phyloP scores from a whole-genome alignment of 805 yeast genomes.

The Schwanniomyces yamadae region DNA sequence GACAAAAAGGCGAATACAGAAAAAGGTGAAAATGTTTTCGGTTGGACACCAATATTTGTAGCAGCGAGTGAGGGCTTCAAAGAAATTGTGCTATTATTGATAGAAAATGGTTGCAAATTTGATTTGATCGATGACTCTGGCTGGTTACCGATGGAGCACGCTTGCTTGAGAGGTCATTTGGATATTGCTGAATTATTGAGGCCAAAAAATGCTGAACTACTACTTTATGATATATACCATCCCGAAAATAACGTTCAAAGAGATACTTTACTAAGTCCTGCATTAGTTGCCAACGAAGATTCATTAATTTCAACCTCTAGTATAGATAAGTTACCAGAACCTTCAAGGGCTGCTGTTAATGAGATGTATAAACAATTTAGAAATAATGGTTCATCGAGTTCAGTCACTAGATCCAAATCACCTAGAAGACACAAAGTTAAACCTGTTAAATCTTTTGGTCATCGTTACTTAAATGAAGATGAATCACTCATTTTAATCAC shows the following conservation, averaged over 20 bases:
- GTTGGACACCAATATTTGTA: conserved; percentile 91
- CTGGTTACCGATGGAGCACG: conserved; percentile 98
- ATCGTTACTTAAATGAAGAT: conserved; percentile 59
- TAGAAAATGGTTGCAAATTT: conserved; percentile 52
- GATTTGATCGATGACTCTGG: conserved; percentile 76
- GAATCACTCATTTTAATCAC: conserved; percentile 79
- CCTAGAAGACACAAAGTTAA: conserved; percentile 30
- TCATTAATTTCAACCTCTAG: conserved; percentile 25
- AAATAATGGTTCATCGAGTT: conserved; percentile 19
- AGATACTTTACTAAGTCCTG: conserved; percentile 11
- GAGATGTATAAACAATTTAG: conserved; percentile 42
- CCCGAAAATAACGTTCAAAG: conserved; percentile 32
- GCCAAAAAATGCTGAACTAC: conserved; percentile 41
- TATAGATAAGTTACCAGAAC: conserved; percentile 37
- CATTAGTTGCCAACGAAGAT: conserved; percentile 9
- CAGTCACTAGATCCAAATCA: conserved; percentile 21
- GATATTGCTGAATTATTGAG: conserved; percentile 61
- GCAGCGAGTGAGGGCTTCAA: conserved; percentile 84
- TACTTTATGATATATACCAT: conserved; percentile 36
- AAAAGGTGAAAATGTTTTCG: conserved; percentile 71
- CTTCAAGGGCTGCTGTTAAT: conserved; percentile 28
- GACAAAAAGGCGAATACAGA: conserved; percentile 68
- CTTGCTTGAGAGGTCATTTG: conserved; percentile 84
- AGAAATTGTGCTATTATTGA: conserved; percentile 55
- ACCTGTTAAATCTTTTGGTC: conserved; percentile 84